Percentiles rank a stretch among this genome's conserved stretches.
Evolutionary conservation across 2,329 filamentous ascomycete genomes (phyloP).

Genomic region (Monosporascus sp.): DNA sequence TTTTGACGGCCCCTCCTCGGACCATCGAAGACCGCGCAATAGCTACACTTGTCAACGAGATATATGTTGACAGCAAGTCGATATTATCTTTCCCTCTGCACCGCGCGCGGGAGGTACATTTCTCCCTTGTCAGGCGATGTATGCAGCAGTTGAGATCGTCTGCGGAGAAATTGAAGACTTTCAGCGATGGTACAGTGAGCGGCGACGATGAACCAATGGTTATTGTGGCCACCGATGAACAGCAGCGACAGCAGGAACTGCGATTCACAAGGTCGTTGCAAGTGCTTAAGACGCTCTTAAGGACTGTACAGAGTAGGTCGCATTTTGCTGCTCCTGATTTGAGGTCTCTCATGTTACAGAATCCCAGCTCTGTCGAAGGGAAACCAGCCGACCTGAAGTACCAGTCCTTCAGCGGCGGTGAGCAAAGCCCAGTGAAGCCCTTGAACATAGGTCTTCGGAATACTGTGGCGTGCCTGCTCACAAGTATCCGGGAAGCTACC

Average conservation of each 20-base stretch:
- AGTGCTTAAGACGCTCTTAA: slow-evolving; percentile 63
- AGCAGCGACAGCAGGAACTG: slow-evolving; percentile 50
- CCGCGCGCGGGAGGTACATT: slow-evolving; percentile 54
- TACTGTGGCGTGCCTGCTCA: slow-evolving; percentile 64
- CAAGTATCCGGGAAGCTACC: slow-evolving; percentile 61
- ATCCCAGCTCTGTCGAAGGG: slow-evolving; percentile 51
- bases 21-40: slow-evolving; percentile 66
- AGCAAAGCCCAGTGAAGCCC: slow-evolving; percentile 53
- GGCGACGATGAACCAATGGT: slow-evolving; percentile 50
- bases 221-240: slow-evolving; percentile 41
- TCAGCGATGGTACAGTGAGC: slow-evolving; percentile 35
- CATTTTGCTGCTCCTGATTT: slow-evolving; percentile 56
- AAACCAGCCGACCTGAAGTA: slow-evolving; percentile 64
- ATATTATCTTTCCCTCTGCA: slow-evolving; percentile 45
- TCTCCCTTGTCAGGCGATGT: slow-evolving; percentile 68
- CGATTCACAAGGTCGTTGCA: slow-evolving; percentile 64
- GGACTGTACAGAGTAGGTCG: slow-evolving; percentile 56
- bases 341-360: slow-evolving; percentile 45
- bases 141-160: slow-evolving; percentile 63
- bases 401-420: slow-evolving; percentile 63
- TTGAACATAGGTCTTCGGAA: slow-evolving; percentile 66
- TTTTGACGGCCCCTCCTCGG: slow-evolving; percentile 61
- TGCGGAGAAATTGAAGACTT: slow-evolving; percentile 50
- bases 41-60: slow-evolving; percentile 60
- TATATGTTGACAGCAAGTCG: slow-evolving; percentile 61